Evolutionary conservation across 164 flowering plant genomes (phyloP).

Genomic region (Liquidambar formosana): DNA sequence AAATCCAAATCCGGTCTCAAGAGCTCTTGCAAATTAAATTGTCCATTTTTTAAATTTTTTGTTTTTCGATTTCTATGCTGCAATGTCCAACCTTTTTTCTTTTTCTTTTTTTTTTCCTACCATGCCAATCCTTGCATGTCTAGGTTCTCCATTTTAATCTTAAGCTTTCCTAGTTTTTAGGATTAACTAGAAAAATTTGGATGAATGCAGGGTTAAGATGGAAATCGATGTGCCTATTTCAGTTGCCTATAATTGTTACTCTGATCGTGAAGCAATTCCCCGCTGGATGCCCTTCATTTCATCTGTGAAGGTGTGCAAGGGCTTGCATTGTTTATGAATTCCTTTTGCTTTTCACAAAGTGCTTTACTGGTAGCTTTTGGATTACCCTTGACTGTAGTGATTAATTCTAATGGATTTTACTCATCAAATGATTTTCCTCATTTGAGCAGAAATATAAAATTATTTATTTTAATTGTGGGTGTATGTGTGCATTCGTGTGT

Average conservation of each 20-base stretch:
- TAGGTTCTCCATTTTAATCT: background rate
- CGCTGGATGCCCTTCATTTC: slow-evolving; percentile 98
- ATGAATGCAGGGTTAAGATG: slow-evolving; percentile 58
- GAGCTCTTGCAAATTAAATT: too few relatives aligned
- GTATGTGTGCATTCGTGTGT: too few relatives aligned
- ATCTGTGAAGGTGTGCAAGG: slow-evolving; percentile 66
- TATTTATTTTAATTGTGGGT: too few relatives aligned
- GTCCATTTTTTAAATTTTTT: too few relatives aligned
- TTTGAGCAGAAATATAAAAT: too few relatives aligned
- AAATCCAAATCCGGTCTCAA: too few relatives aligned
- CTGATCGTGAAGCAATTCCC: slow-evolving; percentile 84
- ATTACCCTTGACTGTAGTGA: background rate
- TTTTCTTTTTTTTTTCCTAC: too few relatives aligned
- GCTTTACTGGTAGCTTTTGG: too few relatives aligned
- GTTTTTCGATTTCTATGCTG: too few relatives aligned
- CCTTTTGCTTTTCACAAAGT: background rate
- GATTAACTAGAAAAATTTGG: slow-evolving; percentile 6
- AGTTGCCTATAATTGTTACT: slow-evolving; percentile 76
- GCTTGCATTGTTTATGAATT: background rate
- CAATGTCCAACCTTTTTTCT: too few relatives aligned
- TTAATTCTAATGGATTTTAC: background rate
- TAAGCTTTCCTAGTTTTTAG: background rate
- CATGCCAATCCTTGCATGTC: too few relatives aligned
- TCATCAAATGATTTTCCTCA: background rate
- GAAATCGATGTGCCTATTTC: slow-evolving; percentile 80